Evolutionary conservation across 768 basidiomycete genomes (phyloP).

Genomic region (Postia placenta): DNA sequence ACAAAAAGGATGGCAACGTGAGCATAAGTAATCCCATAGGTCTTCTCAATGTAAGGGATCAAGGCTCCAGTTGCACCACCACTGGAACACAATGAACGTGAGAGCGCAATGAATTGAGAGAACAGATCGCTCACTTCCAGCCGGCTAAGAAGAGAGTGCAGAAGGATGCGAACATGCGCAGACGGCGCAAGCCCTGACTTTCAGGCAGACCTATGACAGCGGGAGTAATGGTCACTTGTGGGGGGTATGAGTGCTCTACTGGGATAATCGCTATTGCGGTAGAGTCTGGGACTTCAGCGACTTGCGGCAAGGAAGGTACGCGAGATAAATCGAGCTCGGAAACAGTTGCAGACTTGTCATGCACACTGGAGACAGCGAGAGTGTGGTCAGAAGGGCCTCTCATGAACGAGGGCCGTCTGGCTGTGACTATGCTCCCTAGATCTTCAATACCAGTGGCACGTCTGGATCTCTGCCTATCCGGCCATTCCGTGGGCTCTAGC

Average conservation of each 20-base stretch:
- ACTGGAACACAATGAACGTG: slow-evolving; percentile 4
- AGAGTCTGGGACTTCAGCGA: background rate
- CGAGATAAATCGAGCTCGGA: background rate
- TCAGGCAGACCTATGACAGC: slow-evolving; percentile 4
- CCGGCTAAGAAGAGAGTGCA: slow-evolving; percentile 21
- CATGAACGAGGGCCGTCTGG: background rate
- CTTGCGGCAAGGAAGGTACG: background rate
- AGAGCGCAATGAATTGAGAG: background rate
- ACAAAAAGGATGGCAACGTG: slow-evolving; percentile 21
- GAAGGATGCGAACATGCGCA: slow-evolving; percentile 19
- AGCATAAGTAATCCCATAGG: slow-evolving; percentile 19
- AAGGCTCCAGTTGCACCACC: slow-evolving; percentile 22
- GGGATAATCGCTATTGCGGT: background rate
- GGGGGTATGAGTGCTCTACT: background rate
- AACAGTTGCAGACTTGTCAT: background rate
- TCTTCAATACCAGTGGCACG: background rate
- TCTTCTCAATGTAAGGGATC: slow-evolving; percentile 19
- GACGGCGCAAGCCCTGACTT: slow-evolving; percentile 8
- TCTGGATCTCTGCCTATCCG: too few species aligned
- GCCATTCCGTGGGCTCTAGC: too few species aligned
- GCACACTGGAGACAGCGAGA: background rate
- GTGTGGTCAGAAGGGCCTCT: background rate
- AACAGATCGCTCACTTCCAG: slow-evolving; percentile 19
- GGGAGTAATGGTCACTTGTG: background rate
- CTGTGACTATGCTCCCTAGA: background rate